Base-by-base conservation (phyloP, 805 yeast genomes). In the Cyberlindnera suaveolens region DNA sequence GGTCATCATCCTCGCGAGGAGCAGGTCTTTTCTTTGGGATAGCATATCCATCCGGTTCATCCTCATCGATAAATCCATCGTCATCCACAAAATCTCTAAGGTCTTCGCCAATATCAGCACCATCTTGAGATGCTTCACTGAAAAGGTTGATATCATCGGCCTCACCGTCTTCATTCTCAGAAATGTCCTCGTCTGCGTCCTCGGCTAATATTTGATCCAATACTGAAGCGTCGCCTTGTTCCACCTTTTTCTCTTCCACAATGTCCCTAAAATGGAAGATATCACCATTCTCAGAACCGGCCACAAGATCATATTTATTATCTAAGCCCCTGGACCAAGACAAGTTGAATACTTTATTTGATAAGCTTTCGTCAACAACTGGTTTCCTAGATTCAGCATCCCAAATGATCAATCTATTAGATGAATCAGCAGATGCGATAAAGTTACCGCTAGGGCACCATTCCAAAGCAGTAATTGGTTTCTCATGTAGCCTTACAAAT, bases 391-490 rank as follows among this genome's bases (percentile, higher is more conserved):
- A 57, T 6, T 43, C 52, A 38, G 74, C 60, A 49, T 82, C 75
- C 81, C 86, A 82, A 5, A 90, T 56, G 11, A 74, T 61, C 11
- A 84, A 55, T 27, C 61, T 62, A 35, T 75, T 74, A 41, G 72
- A 76, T n/a, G 70, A 49, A 40, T 75, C 79, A 14, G 77, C 68
- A 6, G 80, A 70, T 0, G 90, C 91, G 2, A 88, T 42, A 48
- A 66, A 72, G 2, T 70, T 67, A 26, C 85, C 85, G 51, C 75
- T 70, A 1, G 85, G 80, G 16, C 85, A 80, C 67, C 85, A 74
- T 41, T 70, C 65, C 38, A 84, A 54, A 43, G 50, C 52, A 4
- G 53, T 44, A n/a, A 66, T 42, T 1, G 58, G 51, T 23, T 52
- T 56, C 13, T 57, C 39, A 13, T 59, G 52, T 32, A 60, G 60